Evolutionary conservation across 805 yeast genomes (phyloP).

Genomic region (Candida caryicola): DNA sequence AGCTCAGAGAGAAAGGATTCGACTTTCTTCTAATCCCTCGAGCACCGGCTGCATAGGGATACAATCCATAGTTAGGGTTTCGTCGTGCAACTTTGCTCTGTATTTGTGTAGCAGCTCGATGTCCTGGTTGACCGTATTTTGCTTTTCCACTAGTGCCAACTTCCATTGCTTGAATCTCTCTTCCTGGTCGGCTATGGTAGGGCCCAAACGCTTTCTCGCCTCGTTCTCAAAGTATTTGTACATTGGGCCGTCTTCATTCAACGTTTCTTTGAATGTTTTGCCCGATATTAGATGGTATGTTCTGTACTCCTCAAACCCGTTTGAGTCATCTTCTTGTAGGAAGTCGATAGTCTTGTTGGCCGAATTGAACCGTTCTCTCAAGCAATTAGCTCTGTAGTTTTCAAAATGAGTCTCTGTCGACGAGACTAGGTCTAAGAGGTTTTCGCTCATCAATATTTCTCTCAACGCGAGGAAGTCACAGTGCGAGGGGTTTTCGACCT

Average conservation of each 20-base stretch:
- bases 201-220: slow-evolving; percentile 43
- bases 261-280: slow-evolving; percentile 34
- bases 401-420: slow-evolving; percentile 80
- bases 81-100: background rate
- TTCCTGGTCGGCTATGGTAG: slow-evolving; percentile 48
- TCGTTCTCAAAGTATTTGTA: slow-evolving; percentile 43
- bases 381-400: slow-evolving; percentile 56
- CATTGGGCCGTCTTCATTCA: slow-evolving; percentile 46
- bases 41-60: too few relatives aligned
- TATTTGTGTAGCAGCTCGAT: slow-evolving; percentile 31
- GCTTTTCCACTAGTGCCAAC: slow-evolving; percentile 50
- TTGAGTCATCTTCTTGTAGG: background rate
- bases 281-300: slow-evolving; percentile 37
- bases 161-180: slow-evolving; percentile 62
- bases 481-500: slow-evolving; percentile 71
- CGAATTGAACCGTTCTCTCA: slow-evolving; percentile 46
- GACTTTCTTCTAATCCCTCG: too few relatives aligned
- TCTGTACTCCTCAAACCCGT: slow-evolving; percentile 35
- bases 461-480: slow-evolving; percentile 74
- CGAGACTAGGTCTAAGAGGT: slow-evolving; percentile 75
- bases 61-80: slow-evolving; percentile 6
- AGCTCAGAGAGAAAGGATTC: too few relatives aligned
- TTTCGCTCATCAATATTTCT: slow-evolving; percentile 59
- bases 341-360: background rate
- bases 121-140: slow-evolving; percentile 53